These are phyloP conservation scores for Cladosporium sp. DNA, from an alignment of 2,329 filamentous ascomycete genomes.

Conservation along the genomic window DNA sequence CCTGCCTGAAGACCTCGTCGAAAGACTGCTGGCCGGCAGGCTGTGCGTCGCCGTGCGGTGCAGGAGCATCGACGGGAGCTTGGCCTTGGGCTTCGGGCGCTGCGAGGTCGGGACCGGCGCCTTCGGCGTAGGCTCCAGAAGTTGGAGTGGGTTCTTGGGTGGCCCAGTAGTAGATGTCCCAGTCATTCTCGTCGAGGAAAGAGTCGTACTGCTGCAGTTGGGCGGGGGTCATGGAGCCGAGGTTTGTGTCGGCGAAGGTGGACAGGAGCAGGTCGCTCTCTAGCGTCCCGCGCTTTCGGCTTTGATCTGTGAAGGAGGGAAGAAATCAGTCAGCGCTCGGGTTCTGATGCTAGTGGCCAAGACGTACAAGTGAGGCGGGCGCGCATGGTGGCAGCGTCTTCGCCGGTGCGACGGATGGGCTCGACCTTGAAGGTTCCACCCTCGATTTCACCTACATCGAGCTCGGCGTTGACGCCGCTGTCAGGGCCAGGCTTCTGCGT, in stretches of 20 bases:
- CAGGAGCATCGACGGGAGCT: conserved; percentile 25
- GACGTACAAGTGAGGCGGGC: conserved; percentile 71
- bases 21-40: conserved; percentile 29
- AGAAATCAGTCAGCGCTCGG: conserved; percentile 26
- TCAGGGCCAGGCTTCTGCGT: conserved; percentile 50
- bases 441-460: conserved; percentile 81
- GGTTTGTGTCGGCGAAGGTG: conserved; percentile 81
- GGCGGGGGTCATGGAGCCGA: conserved; percentile 65
- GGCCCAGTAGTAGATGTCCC: conserved; percentile 99
- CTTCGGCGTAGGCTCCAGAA: conserved; percentile 54
- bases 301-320: conserved; percentile 67
- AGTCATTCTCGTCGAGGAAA: conserved; percentile 98
- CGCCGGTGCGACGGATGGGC: conserved; percentile 78
- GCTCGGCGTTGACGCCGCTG: conserved; percentile 55
- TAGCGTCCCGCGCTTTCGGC: conserved; percentile 90
- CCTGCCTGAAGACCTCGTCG: conserved; percentile 43
- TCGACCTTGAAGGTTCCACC: conserved; percentile 83
- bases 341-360: conserved; percentile 2
- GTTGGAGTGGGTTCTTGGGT: conserved; percentile 71
- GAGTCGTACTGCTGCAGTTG: conserved; percentile 82
- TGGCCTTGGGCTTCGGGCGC: conserved; percentile 43
- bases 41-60: conserved; percentile 40
- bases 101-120: conserved; percentile 42
- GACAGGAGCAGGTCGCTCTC: conserved; percentile 94
- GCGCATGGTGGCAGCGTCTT: conserved; percentile 80